Evolutionary conservation across 352 stramenopile species (phyloP).

Genomic region (Phytophthora niederhauseri): DNA sequence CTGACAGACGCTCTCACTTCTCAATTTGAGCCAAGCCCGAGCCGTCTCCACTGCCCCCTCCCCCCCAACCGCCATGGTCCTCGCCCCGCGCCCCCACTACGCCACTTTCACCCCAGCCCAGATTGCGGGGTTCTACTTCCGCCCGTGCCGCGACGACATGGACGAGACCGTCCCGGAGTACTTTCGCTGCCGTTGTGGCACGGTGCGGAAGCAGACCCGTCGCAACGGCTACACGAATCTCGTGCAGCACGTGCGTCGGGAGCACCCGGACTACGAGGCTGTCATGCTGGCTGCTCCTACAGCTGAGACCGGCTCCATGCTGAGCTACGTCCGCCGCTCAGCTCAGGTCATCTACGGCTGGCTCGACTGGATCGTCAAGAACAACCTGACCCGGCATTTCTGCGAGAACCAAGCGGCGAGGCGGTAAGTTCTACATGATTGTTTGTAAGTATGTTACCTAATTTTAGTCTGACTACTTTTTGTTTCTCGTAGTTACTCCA

Average conservation of each 20-base stretch:
- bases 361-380: conserved; percentile 9
- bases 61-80: conserved; percentile 3
- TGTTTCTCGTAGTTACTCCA: background rate
- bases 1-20: background rate
- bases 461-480: background rate
- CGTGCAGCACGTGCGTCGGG: conserved; percentile 1
- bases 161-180: conserved; percentile 19
- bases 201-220: conserved; percentile 15
- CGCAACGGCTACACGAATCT: conserved; percentile 12
- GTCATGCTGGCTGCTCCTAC: conserved; percentile 3
- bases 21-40: background rate
- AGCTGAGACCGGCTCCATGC: background rate
- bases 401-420: conserved; percentile 6
- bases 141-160: conserved; percentile 10
- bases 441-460: background rate
- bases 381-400: conserved; percentile 3
- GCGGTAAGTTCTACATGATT: background rate
- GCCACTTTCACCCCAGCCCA: conserved; percentile 7
- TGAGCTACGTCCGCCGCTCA: conserved; percentile 7
- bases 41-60: too few species aligned
- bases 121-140: conserved; percentile 16
- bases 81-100: background rate
- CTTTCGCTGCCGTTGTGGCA: conserved; percentile 13
- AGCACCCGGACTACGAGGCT: conserved; percentile 9
- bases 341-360: background rate